Evolutionary conservation across 2,329 filamentous ascomycete species (phyloP).

Genomic region (Elsinoe fawcettii): DNA sequence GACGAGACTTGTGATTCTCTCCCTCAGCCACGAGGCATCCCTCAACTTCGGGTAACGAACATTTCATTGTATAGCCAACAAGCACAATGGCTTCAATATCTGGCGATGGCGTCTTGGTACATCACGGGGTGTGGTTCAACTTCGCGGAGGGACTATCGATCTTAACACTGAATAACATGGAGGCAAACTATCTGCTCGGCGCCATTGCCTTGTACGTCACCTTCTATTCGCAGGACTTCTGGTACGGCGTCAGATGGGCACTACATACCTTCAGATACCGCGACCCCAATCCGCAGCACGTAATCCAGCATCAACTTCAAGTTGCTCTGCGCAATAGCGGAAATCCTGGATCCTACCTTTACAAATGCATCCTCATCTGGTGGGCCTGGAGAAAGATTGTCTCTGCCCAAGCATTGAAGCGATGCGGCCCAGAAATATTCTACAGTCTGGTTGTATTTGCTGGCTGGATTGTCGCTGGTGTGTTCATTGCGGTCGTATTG

Average conservation of each 20-base stretch:
- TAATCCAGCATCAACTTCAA: slow-evolving; percentile 11
- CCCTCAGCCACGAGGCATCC: too few relatives aligned
- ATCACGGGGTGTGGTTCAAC: slow-evolving; percentile 9
- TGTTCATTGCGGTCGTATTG: not conserved
- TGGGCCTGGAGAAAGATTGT: slow-evolving; percentile 1
- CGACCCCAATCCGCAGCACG: slow-evolving; percentile 11
- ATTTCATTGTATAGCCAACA: not conserved
- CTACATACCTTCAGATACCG: slow-evolving; percentile 1
- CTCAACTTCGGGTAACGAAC: too few relatives aligned
- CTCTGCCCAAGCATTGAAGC: not conserved
- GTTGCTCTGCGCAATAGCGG: slow-evolving; percentile 13
- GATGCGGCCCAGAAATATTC: slow-evolving; percentile 6
- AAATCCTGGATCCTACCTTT: slow-evolving; percentile 11
- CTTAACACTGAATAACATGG: slow-evolving; percentile 3
- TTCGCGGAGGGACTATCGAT: not conserved
- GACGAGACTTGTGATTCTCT: too few relatives aligned
- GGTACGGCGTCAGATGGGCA: slow-evolving; percentile 4
- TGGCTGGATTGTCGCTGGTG: slow-evolving; percentile 7
- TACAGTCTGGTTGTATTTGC: not conserved
- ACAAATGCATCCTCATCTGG: slow-evolving; percentile 12
- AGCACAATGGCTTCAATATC: not conserved
- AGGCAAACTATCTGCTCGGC: slow-evolving; percentile 10
- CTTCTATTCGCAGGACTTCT: slow-evolving; percentile 14
- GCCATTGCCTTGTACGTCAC: slow-evolving; percentile 12
- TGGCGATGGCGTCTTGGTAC: not conserved